Evolutionary conservation across 306 rosid species (phyloP).

Genomic region (Acacia acuminata): DNA sequence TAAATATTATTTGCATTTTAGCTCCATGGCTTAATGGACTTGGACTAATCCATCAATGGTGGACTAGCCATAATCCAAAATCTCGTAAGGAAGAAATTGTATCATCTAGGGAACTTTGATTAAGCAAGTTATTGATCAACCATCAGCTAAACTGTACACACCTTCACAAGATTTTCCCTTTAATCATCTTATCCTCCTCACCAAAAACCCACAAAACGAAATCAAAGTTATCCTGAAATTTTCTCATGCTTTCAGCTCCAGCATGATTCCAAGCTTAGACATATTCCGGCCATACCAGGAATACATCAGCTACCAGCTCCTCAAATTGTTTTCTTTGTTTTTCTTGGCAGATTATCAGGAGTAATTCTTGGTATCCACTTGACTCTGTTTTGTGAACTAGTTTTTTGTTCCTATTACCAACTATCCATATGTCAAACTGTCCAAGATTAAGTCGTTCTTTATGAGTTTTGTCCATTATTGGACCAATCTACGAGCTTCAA

Average conservation of each 20-base stretch:
- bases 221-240: background rate
- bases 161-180: background rate
- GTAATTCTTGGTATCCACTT: background rate
- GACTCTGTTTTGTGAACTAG: background rate
- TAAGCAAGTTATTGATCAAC: background rate
- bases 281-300: background rate
- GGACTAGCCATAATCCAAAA: too few species aligned
- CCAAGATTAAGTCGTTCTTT: background rate
- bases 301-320: background rate
- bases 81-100: background rate
- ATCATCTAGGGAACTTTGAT: background rate
- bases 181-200: background rate
- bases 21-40: too few species aligned
- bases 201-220: background rate
- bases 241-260: background rate
- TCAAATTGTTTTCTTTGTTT: background rate
- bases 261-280: background rate
- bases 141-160: background rate
- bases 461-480: background rate
- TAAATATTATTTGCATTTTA: too few species aligned
- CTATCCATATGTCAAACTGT: background rate
- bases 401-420: background rate
- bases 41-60: too few species aligned
- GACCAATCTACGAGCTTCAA: background rate
- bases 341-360: background rate